These are phyloP conservation scores for Geotrichum cucujoidarum DNA, from an alignment of 1,139 yeast species.

Conservation along the genomic window DNA sequence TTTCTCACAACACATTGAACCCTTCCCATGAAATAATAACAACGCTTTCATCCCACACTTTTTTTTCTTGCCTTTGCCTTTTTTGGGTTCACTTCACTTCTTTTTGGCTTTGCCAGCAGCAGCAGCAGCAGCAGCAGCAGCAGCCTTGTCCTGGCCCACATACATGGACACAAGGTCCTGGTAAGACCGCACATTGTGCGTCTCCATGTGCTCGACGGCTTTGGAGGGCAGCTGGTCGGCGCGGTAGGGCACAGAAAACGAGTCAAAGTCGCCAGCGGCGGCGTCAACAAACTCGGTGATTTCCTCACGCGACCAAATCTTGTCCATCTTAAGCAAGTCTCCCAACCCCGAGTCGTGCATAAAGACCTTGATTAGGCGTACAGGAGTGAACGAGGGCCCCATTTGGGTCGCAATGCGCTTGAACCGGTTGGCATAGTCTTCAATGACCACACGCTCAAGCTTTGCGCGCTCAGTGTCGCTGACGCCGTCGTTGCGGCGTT, in stretches of 20 bases:
- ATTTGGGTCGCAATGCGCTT: slow-evolving; percentile 33
- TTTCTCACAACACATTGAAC: no score
- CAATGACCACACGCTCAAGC: slow-evolving; percentile 31
- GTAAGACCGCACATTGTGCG: slow-evolving; percentile 3
- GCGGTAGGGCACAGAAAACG: slow-evolving; percentile 14
- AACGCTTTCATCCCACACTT: neutral
- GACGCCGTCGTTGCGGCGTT: slow-evolving; percentile 36
- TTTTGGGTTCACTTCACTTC: neutral
- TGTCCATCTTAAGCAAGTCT: slow-evolving; percentile 7
- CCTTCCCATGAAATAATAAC: neutral
- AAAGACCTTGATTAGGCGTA: slow-evolving; percentile 18
- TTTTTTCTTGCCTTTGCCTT: neutral
- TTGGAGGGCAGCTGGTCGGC: slow-evolving; percentile 15
- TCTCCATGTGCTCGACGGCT: slow-evolving; percentile 18
- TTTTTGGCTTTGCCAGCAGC: neutral
- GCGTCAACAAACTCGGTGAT: slow-evolving; percentile 16
- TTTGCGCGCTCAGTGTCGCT: slow-evolving; percentile 34
- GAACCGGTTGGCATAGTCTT: slow-evolving; percentile 43
- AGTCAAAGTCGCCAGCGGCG: slow-evolving; percentile 20
- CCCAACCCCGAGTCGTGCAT: slow-evolving; percentile 17
- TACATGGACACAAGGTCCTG: slow-evolving; percentile 14
- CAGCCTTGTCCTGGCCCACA: no score
- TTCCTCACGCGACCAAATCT: slow-evolving; percentile 18
- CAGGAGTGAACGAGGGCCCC: slow-evolving; percentile 29
- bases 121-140: no score